Evolutionary conservation across 352 stramenopile species (phyloP), one percentile per base, ranked within the genome.

Genomic region (Phytophthora rubi): DNA sequence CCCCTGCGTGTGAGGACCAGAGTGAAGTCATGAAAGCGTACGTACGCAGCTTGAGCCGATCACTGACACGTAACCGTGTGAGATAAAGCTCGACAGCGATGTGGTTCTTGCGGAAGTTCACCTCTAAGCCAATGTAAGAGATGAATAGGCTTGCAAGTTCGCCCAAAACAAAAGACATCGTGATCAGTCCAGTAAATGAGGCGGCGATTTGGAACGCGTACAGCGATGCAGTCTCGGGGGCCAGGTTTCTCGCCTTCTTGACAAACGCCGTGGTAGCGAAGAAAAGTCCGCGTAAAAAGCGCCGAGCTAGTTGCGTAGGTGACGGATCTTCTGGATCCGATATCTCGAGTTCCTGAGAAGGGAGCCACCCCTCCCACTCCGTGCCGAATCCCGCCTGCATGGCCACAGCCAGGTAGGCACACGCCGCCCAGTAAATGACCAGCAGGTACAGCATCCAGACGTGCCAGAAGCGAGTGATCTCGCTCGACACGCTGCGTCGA

Each of bases 341-440:
- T 32, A 86, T 69, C 21, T 72, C 59, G 6, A 86, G 57, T 12
- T 71, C 39, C 16, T 79, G 64, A 0, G 77, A 69, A 6, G 81
- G 81, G 3, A 79, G 70, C 81, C 83, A 93, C 1, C 26, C 71
- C 21, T 88, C 76, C 83, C 83, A 91, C 13, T 82, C 71, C 0
- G 74, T 69, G 0, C 74, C 75, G 42, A 88, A 90, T 0, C 83
- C 81, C 4, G 68, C 75, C 12, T 76, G 21, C 12, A 68, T 74
- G 6, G 75, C 65, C 9, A 88, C 64, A 15, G 66, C 63, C 21
- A 91, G 62, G 30, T 86, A 93, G 0, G 73, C 66, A 39, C 85
- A 93, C 0, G 77, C 80, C 10, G 68, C 63, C 81, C 82, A 91
- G 53, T 89, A 93, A 57, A 91, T 89, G 12, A 71, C 57, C 10